These are phyloP conservation scores for Eutrema heterophyllum DNA, from an alignment of 345 rosid species.

Conservation along the genomic window DNA sequence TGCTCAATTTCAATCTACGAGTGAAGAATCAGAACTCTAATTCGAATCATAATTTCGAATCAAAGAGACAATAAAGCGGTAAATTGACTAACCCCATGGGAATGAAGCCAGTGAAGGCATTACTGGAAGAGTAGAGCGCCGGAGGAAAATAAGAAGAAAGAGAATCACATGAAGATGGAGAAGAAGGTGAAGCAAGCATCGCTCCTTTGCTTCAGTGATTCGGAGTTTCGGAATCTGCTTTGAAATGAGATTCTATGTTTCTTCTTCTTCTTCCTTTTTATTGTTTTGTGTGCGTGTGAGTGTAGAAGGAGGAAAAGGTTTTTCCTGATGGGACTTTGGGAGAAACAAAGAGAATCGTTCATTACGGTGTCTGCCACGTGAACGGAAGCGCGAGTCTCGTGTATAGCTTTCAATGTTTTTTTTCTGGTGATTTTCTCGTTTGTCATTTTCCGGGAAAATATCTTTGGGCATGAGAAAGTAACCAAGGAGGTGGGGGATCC, in stretches of 20 bases:
- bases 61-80: not conserved
- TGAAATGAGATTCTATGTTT: not conserved
- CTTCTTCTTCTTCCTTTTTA: not conserved
- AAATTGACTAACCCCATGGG: conserved; percentile 29
- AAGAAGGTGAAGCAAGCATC: conserved; percentile 22
- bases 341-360: not conserved
- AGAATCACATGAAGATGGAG: conserved; percentile 7
- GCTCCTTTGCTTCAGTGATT: conserved; percentile 2
- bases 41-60: not conserved
- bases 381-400: conserved; percentile 30
- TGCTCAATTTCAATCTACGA: conserved; percentile 48
- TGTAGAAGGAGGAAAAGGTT: no score
- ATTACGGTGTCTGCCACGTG: conserved; percentile 49
- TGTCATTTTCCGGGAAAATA: conserved; percentile 24
- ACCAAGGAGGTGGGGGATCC: no score
- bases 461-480: not conserved
- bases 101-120: conserved; percentile 20
- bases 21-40: not conserved
- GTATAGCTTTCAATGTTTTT: not conserved
- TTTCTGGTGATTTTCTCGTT: conserved; percentile 16
- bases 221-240: not conserved
- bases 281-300: no score
- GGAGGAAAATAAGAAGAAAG: not conserved
- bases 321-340: conserved; percentile 23
- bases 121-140: not conserved